These are phyloP conservation scores for Mentha longifolia DNA, from an alignment of 257 asterid species.

Conservation along the genomic window DNA sequence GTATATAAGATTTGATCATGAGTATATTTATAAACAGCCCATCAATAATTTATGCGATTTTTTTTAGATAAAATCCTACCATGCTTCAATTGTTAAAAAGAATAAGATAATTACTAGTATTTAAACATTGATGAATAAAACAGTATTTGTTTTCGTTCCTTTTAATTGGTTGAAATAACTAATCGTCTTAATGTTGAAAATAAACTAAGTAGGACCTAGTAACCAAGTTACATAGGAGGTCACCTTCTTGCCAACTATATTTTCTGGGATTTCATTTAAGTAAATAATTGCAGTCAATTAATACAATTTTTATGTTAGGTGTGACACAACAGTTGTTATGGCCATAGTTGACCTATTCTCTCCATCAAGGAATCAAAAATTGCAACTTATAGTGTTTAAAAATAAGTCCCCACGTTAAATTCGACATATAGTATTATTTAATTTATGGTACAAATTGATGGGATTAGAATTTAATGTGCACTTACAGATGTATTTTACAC, in stretches of 20 bases:
- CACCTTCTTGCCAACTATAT: constrained; percentile 27
- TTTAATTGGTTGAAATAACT: not conserved
- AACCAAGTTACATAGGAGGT: constrained; percentile 15
- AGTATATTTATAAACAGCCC: too few relatives aligned
- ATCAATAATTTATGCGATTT: not conserved
- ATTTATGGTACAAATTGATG: too few relatives aligned
- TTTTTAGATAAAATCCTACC: not conserved
- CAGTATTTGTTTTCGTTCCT: too few relatives aligned
- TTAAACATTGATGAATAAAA: too few relatives aligned
- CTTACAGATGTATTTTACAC: not conserved
- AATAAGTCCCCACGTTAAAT: not conserved
- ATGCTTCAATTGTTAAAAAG: too few relatives aligned
- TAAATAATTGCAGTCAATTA: not conserved
- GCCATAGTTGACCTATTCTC: constrained; percentile 15
- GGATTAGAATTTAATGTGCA: too few relatives aligned
- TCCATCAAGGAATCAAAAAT: not conserved
- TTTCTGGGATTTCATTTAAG: not conserved
- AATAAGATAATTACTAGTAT: too few relatives aligned
- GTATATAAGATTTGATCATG: not conserved
- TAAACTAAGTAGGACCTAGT: not conserved
- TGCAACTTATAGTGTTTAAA: not conserved
- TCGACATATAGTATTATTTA: too few relatives aligned
- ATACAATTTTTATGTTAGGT: constrained; percentile 26
- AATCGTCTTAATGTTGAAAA: too few relatives aligned
- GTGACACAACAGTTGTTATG: not conserved